Evolutionary conservation across 345 rosid genomes (phyloP).

Genomic region (Zanthoxylum bungeanum): DNA sequence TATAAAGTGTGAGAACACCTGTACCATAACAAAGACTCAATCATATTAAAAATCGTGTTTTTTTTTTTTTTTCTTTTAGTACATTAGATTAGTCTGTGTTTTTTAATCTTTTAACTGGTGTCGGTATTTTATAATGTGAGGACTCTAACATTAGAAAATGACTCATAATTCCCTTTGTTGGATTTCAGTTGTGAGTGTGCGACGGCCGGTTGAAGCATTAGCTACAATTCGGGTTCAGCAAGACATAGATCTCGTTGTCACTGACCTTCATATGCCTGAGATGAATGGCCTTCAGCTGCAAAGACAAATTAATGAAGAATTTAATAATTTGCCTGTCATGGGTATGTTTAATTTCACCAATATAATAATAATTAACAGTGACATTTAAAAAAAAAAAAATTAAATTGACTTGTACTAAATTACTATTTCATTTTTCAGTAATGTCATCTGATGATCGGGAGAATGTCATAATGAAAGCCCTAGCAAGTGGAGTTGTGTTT

Average conservation of each 20-base stretch:
- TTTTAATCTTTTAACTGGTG: no score
- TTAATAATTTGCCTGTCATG: conserved; percentile 45
- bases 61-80: no score
- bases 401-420: background rate
- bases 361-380: background rate
- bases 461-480: conserved; percentile 32
- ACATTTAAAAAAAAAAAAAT: no score
- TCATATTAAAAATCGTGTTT: no score
- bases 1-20: no score
- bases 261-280: conserved; percentile 67
- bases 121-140: no score
- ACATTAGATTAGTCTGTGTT: no score
- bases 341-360: conserved; percentile 30
- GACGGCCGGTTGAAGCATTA: conserved; percentile 46
- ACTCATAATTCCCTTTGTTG: background rate
- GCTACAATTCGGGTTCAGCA: conserved; percentile 31
- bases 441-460: conserved; percentile 63
- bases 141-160: no score
- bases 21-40: no score
- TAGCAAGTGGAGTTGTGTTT: conserved; percentile 56
- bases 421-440: conserved; percentile 31
- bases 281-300: conserved; percentile 64
- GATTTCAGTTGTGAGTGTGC: conserved; percentile 36
- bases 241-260: conserved; percentile 50
- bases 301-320: conserved; percentile 37